Percentiles rank a stretch among this genome's conserved stretches.
Conservation (phyloP, 2,329 filamentous ascomycete genomes). For the Microcyclospora pomicola region DNA sequence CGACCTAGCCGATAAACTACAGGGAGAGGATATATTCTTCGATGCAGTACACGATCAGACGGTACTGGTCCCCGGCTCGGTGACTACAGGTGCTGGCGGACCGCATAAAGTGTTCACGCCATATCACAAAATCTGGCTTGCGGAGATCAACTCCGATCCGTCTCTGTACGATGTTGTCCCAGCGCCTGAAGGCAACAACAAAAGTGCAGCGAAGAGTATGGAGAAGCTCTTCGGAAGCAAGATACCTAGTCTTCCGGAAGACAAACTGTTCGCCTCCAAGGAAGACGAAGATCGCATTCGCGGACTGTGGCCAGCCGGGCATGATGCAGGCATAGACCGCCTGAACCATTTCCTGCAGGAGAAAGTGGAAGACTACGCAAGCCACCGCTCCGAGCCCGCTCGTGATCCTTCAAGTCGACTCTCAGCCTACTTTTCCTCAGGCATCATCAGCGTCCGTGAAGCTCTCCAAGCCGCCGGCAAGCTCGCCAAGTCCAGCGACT, state of each 20-base stretch:
- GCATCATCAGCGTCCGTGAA: conserved; percentile 33
- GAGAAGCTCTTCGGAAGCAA: conserved; percentile 44
- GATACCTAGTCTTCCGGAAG: conserved; percentile 25
- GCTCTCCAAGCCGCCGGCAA: conserved; percentile 29
- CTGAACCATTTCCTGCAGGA: conserved; percentile 28
- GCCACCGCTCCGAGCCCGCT: conserved; percentile 30
- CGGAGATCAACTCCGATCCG: conserved; percentile 28
- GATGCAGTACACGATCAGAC: conserved; percentile 37
- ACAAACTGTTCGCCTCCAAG: conserved; percentile 27
- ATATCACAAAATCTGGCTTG: conserved; percentile 36
- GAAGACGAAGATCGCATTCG: conserved; percentile 28
- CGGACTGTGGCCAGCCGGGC: conserved; percentile 33
- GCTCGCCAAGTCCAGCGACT: conserved; percentile 31
- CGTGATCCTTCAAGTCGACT: conserved; percentile 29
- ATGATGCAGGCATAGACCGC: conserved; percentile 29
- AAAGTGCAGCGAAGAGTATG: conserved; percentile 34
- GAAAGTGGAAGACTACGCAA: conserved; percentile 28
- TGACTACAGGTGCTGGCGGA: conserved; percentile 29
- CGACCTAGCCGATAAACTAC: conserved; percentile 25
- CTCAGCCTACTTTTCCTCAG: conserved; percentile 32
- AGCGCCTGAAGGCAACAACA: conserved; percentile 30
- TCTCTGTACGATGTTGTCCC: conserved; percentile 30
- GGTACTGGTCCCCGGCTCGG: conserved; percentile 32
- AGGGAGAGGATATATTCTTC: conserved; percentile 26
- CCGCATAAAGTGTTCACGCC: conserved; percentile 41